These are phyloP conservation scores for Drosera capensis DNA, from an alignment of 148 eudicot species.

Conservation along the genomic window DNA sequence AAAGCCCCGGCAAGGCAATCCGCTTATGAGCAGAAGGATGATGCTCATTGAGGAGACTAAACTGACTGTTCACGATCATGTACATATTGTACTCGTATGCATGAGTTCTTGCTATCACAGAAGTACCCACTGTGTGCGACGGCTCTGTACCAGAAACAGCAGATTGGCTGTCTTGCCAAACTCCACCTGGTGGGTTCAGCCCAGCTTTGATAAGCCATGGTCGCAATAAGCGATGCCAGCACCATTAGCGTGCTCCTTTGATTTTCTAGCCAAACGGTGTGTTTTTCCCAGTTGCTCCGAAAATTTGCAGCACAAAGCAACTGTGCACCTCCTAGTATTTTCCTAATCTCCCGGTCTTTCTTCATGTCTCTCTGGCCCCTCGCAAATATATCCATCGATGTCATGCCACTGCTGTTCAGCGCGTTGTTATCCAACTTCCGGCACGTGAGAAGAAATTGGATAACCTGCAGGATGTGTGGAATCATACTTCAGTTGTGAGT, in stretches of 20 bases:
- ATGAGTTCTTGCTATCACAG: not conserved
- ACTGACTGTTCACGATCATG: not conserved
- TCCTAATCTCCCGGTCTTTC: not conserved
- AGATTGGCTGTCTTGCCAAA: not conserved
- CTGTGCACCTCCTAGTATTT: not conserved
- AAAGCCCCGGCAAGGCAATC: conserved; percentile 6
- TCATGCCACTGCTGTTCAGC: conserved; percentile 4
- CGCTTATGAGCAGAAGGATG: conserved; percentile 10
- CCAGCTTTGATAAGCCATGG: conserved; percentile 5
- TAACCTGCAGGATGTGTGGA: conserved; percentile 2
- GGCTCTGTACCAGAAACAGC: not conserved
- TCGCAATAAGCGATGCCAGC: conserved; percentile 9
- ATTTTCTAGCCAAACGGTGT: not conserved
- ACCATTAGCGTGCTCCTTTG: conserved; percentile 7
- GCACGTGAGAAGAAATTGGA: conserved; percentile 5
- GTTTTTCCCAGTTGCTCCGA: conserved; percentile 3
- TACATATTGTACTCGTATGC: not conserved
- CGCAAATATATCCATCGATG: conserved; percentile 7
- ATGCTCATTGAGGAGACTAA: conserved; percentile 6
- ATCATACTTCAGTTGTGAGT: not conserved
- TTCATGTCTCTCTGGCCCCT: not conserved
- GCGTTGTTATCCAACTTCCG: conserved; percentile 3
- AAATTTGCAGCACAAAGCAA: not conserved
- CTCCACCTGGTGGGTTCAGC: conserved; percentile 1
- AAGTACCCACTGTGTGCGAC: conserved; percentile 1